Evolutionary conservation across 1,284 basidiomycete species (phyloP), one percentile per base, ranked within the genome.

Genomic region (Porogramme epimiltina): DNA sequence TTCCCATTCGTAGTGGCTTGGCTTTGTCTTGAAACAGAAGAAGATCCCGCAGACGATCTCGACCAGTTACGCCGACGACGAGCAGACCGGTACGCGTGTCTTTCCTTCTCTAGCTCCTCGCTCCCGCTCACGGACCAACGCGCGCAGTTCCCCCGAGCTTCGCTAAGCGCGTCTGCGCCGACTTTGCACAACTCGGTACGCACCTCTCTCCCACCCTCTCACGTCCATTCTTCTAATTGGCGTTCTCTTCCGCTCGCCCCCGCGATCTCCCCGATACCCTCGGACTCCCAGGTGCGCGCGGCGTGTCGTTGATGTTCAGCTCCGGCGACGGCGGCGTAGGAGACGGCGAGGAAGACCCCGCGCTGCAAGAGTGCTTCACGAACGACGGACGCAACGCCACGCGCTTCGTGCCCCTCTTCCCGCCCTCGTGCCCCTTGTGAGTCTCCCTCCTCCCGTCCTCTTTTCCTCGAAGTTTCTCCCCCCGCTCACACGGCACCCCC

Each of bases 321-420:
- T 83, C 82, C 19, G 88, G 88, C 13, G 87, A 91, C 58, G 68
- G 67, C n/a, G 88, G 88, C 44, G 88, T 89, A 5, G 89, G 87
- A 15, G 83, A 84, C 58, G 77, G 78, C 5, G 64, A 80, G 52
- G 33, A 73, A 0, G 55, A 82, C 59, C 78, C 81, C 28, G 69
- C 69, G 0, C 77, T 73, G 15, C 77, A 81, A 45, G 26, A 64
- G 36, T 91, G 89, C 66, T 66, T 76, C 52, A 74, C 78, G 13
- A 89, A 89, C 62, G 78, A 83, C 48, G 84, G 80, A 6, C 70
- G 59, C 33, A 84, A 85, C 55, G 65, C 47, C 6, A 78, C 73
- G 1, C 66, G 65, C 43, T 90, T 91, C 67, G 60, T 86, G 13
- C 85, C 87, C 9, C 57, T 56, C 1, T 89, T 89, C 73, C 84